phyloP scores from a whole-genome alignment of 2,329 filamentous ascomycete species.

The Ascochyta pisi region DNA sequence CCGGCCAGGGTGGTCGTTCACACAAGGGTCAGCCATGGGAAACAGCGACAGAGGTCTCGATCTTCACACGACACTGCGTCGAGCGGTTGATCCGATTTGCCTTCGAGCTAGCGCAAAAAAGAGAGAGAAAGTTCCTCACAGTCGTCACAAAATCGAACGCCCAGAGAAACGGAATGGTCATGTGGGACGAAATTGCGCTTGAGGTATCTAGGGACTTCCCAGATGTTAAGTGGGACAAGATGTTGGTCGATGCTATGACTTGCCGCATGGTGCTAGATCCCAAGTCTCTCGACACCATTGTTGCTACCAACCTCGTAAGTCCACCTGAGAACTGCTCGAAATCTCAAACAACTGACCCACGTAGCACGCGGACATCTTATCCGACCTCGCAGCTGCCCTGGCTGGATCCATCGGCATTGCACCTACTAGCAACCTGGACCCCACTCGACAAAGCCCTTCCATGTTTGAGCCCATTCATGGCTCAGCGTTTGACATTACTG shows the following conservation, averaged over 20 bases:
- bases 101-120: constrained; percentile 65
- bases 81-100: constrained; percentile 68
- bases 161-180: constrained; percentile 70
- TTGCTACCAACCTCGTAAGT: constrained; percentile 64
- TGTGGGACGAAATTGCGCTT: constrained; percentile 69
- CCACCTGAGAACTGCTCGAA: no score
- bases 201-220: constrained; percentile 64
- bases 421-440: constrained; percentile 66
- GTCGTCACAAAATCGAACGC: constrained; percentile 72
- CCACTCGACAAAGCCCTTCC: constrained; percentile 64
- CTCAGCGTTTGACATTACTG: constrained; percentile 65
- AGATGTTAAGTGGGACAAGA: constrained; percentile 68
- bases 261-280: constrained; percentile 69
- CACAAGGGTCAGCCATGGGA: constrained; percentile 67
- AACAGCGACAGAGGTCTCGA: constrained; percentile 66
- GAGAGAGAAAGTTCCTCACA: constrained; percentile 65
- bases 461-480: constrained; percentile 70
- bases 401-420: constrained; percentile 76
- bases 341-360: neutral
- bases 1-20: constrained; percentile 68
- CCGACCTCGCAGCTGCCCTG: constrained; percentile 72
- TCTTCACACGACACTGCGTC: constrained; percentile 68
- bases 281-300: constrained; percentile 66
- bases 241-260: constrained; percentile 73
- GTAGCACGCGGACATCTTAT: constrained; percentile 69